phyloP scores from a whole-genome alignment of 2,329 filamentous ascomycete species.

The Fusarium xyrophilum region DNA sequence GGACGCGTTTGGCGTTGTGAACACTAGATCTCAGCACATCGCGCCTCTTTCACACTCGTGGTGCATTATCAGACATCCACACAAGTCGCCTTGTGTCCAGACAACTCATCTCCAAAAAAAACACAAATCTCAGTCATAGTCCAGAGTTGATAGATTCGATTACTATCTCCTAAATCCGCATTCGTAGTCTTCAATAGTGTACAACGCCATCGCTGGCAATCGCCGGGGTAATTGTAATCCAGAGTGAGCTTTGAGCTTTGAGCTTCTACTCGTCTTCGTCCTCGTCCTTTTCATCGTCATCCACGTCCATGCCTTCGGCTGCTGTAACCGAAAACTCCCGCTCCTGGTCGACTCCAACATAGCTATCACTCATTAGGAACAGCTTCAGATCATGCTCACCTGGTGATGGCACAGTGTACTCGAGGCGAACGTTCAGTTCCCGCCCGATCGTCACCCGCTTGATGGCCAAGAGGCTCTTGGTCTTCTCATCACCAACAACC shows the following conservation, averaged over 20 bases:
- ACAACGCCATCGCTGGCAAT: constrained; percentile 40
- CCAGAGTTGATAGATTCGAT: constrained; percentile 30
- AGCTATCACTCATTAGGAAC: constrained; percentile 96
- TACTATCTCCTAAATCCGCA: constrained; percentile 40
- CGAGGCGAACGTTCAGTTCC: constrained; percentile 78
- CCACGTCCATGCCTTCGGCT: constrained; percentile 93
- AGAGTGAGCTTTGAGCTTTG: constrained; percentile 5
- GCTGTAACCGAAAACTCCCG: constrained; percentile 85
- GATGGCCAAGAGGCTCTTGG: constrained; percentile 86
- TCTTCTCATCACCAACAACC: constrained; percentile 90
- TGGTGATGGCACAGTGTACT: constrained; percentile 84
- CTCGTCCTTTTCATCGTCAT: constrained; percentile 81
- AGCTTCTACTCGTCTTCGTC: constrained; percentile 35
- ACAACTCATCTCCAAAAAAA: constrained; percentile 41
- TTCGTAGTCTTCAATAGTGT: constrained; percentile 45
- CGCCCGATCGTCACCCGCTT: constrained; percentile 89
- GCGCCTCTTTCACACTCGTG: constrained; percentile 40
- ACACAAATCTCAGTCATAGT: constrained; percentile 34
- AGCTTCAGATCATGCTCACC: constrained; percentile 89
- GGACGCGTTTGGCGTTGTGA: constrained; percentile 32
- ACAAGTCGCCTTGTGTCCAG: constrained; percentile 43
- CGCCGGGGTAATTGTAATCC: constrained; percentile 23
- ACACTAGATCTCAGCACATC: constrained; percentile 28
- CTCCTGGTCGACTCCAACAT: constrained; percentile 96
- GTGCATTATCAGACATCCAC: constrained; percentile 41